phyloP scores from a whole-genome alignment of 257 asterid species.

The Ballota nigra region DNA sequence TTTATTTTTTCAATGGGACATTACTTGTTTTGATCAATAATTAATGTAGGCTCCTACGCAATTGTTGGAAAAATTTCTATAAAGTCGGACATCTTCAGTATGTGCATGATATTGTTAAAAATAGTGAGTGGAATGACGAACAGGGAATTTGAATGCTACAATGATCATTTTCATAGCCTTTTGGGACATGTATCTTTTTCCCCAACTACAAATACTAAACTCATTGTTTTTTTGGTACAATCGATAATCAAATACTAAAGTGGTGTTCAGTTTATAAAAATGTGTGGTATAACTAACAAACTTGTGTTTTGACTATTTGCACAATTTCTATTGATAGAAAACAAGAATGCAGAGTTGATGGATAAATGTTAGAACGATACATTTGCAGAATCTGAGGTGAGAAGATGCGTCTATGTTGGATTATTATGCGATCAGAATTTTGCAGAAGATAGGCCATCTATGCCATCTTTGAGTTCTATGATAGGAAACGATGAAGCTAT shows the following conservation, averaged over 20 bases:
- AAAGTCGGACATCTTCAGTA: too few relatives aligned
- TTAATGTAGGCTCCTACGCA: conserved; percentile 46
- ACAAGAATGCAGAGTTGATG: too few relatives aligned
- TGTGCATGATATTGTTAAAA: too few relatives aligned
- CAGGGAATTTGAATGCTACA: conserved; percentile 17
- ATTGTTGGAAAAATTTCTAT: too few relatives aligned
- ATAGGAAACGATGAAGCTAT: conserved; percentile 31
- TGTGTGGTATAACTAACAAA: too few relatives aligned
- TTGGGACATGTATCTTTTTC: conserved; percentile 35
- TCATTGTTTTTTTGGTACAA: not conserved
- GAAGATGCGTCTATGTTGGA: conserved; percentile 42
- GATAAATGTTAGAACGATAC: too few relatives aligned
- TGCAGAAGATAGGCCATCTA: conserved; percentile 33
- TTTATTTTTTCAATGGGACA: too few relatives aligned
- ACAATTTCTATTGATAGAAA: too few relatives aligned
- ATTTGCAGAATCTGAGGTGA: too few relatives aligned
- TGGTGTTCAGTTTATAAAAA: too few relatives aligned
- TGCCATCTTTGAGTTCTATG: conserved; percentile 42
- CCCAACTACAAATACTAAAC: not conserved
- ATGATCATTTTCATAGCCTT: conserved; percentile 31
- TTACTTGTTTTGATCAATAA: too few relatives aligned
- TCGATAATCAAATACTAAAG: not conserved
- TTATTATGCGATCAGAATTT: conserved; percentile 39
- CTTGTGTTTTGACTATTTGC: conserved; percentile 20
- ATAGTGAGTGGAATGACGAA: too few relatives aligned